These are phyloP conservation scores for Candida germanica DNA, from an alignment of 805 yeast genomes.

Conservation along the genomic window DNA sequence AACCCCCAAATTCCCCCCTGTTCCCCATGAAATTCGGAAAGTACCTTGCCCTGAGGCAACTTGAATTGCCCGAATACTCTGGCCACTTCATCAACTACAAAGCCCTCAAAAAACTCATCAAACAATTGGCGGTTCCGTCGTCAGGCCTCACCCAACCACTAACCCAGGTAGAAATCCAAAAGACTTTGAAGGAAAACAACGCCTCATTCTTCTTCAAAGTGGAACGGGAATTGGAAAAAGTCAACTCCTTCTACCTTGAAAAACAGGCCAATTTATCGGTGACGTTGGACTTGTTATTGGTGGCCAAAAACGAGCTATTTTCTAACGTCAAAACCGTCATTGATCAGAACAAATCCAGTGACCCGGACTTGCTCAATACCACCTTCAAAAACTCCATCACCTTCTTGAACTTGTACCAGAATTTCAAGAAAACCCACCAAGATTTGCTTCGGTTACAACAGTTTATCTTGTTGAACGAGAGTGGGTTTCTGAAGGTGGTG, in stretches of 20 bases:
- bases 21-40: constrained; percentile 93
- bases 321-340: constrained; percentile 15
- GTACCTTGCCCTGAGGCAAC: constrained; percentile 87
- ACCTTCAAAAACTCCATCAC: constrained; percentile 67
- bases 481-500: constrained; percentile 92
- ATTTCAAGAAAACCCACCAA: constrained; percentile 82
- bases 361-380: constrained; percentile 17
- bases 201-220: constrained; percentile 85
- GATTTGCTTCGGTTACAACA: constrained; percentile 88
- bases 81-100: constrained; percentile 94
- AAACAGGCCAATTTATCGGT: constrained; percentile 86
- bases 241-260: constrained; percentile 85
- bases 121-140: constrained; percentile 59
- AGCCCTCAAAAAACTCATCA: constrained; percentile 87
- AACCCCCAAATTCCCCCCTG: no score
- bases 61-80: constrained; percentile 92
- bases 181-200: constrained; percentile 76
- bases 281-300: constrained; percentile 69
- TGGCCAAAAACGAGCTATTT: constrained; percentile 60
- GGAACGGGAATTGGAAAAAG: constrained; percentile 94
- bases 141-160: constrained; percentile 16
- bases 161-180: constrained; percentile 35
- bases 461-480: constrained; percentile 89
- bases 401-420: constrained; percentile 79
- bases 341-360: constrained; percentile 7